Conservation (phyloP, 306 rosid genomes). For the Hippophae rhamnoides region DNA sequence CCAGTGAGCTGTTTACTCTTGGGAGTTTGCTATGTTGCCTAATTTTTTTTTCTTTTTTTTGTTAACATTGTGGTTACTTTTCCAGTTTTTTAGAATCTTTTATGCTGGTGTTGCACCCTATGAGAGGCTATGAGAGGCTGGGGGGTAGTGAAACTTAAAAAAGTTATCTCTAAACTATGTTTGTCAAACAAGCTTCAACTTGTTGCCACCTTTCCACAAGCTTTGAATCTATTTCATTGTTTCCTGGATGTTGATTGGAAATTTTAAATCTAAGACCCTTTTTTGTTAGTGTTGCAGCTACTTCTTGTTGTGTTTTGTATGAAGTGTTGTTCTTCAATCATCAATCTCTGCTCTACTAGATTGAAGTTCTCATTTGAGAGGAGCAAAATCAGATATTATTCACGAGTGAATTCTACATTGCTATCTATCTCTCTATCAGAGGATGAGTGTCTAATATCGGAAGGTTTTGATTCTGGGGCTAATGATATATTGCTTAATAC, state of each 20-base stretch:
- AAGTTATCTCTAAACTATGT: no score
- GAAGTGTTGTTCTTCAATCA: conserved; percentile 15
- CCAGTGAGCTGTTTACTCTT: no score
- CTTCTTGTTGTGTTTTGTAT: conserved; percentile 8
- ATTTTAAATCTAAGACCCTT: background rate
- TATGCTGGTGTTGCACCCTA: no score
- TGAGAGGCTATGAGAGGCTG: no score
- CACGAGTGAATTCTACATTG: conserved; percentile 6
- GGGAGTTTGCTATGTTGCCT: no score
- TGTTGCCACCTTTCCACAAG: background rate
- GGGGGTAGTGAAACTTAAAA: no score
- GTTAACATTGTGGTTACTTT: no score
- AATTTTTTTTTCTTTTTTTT: no score
- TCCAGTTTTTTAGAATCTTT: no score
- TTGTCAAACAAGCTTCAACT: background rate
- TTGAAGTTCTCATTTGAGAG: conserved; percentile 20
- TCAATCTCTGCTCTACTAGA: conserved; percentile 6
- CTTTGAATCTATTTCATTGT: background rate
- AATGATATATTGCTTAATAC: background rate
- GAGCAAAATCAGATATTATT: conserved; percentile 9
- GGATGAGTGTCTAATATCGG: conserved; percentile 10
- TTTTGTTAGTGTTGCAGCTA: background rate
- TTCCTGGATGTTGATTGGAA: background rate
- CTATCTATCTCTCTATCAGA: conserved; percentile 15
- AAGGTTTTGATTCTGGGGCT: conserved; percentile 9